Base-by-base conservation (phyloP, 148 eudicot species). In the Suaeda aralocaspica region DNA sequence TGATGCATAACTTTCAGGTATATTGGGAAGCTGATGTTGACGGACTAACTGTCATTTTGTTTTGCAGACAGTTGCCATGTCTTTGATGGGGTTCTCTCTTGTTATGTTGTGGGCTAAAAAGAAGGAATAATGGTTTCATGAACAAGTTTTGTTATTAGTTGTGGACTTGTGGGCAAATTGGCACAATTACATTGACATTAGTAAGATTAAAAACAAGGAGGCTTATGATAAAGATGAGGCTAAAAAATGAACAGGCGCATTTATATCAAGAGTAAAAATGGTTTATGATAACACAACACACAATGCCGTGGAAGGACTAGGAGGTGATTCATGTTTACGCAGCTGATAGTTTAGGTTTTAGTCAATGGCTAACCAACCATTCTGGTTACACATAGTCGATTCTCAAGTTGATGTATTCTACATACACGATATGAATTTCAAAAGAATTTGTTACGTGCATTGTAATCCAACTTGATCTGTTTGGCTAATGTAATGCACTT, bases 51-150 rank as follows among this genome's bases (percentile, higher is more conserved):
- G 45, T 60, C 24, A 25, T 75, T 59, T 34, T 51, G 31, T 41
- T 52, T 73, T 82, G 82, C 90, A 91, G 97, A 86, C 86, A 7
- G 97, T 91, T 53, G 82, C 88, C 9, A 91, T 91, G 95, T 89
- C 97, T 33, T 80, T 91, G 75, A 91, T 91, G 97, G 97, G 97
- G 26, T 91, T 91, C 75, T 81, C 92, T 31, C 94, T 89, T 14
- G 97, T 91, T 59, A 84, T 91, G 89, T 44, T 91, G 51, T 89
- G 97, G 97, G 81, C 86, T 46, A 83, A 81, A 83, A 85, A 81
- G 71, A 84, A 82, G 81, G 79, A 80, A 29, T 33, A 59, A 22
- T 55, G 1, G 15, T 48, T 71, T 6, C 28, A 45, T 55, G 69
- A 28, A 36, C 25, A 14, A 48, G 26, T 26, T 51, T 19, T 14